phyloP scores from a whole-genome alignment of 176 grass and related monocot genomes.

The Oryza meridionalis region DNA sequence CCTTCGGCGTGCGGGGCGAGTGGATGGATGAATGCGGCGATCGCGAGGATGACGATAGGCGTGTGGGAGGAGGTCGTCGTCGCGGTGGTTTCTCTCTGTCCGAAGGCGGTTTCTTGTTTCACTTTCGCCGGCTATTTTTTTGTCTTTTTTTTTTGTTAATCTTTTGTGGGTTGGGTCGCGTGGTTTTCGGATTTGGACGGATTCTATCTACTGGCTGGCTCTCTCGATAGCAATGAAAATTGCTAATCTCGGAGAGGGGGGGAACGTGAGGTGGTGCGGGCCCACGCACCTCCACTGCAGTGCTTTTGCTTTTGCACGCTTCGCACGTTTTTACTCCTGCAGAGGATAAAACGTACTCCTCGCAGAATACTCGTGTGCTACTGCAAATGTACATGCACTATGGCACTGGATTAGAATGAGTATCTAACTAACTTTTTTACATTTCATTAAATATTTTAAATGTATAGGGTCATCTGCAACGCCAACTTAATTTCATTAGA shows the following conservation, averaged over 20 bases:
- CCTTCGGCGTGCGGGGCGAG: background rate
- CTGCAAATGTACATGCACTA: too few relatives aligned
- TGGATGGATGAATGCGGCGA: constrained; percentile 23
- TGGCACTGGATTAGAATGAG: too few relatives aligned
- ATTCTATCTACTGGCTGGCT: constrained; percentile 25
- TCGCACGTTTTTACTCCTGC: background rate
- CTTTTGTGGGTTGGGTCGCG: background rate
- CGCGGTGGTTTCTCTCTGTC: constrained; percentile 27
- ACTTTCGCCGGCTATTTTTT: background rate
- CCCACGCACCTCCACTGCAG: constrained; percentile 5
- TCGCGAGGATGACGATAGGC: constrained; percentile 36
- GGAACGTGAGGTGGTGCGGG: constrained; percentile 35
- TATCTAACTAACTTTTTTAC: too few relatives aligned
- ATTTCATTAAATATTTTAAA: too few relatives aligned
- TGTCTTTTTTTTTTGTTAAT: background rate
- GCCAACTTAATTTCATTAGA: too few relatives aligned
- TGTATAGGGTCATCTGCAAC: too few relatives aligned
- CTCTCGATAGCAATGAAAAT: background rate
- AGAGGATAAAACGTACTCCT: background rate
- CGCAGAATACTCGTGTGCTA: too few relatives aligned
- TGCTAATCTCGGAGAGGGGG: constrained; percentile 33
- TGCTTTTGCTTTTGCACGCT: background rate
- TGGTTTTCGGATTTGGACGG: constrained; percentile 31
- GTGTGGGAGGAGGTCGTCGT: background rate
- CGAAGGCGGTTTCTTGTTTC: constrained; percentile 19